Percentiles rank a stretch among this genome's conserved stretches.
Conservation (phyloP, 2,329 filamentous ascomycete genomes). For the Fusarium sp. region DNA sequence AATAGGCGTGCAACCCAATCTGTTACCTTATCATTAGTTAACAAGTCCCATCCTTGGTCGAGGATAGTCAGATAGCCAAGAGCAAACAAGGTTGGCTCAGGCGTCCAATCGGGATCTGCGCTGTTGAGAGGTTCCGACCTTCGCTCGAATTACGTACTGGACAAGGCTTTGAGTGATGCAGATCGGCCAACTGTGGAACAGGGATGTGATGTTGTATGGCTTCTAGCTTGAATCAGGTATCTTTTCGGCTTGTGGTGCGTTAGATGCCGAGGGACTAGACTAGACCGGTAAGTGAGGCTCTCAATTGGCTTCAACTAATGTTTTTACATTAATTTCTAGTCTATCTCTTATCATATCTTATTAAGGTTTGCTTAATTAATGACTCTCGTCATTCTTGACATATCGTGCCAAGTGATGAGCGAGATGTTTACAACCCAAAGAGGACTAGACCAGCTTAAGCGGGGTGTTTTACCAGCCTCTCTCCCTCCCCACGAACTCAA, state of each 20-base stretch:
- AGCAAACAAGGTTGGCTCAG: constrained; percentile 2
- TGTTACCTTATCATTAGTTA: constrained; percentile 39
- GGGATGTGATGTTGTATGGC: background rate
- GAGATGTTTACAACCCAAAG: background rate
- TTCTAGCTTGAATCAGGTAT: constrained; percentile 7
- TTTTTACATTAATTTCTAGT: too few species aligned
- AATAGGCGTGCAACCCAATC: constrained; percentile 17
- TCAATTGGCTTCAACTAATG: too few species aligned
- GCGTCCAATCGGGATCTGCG: constrained; percentile 9
- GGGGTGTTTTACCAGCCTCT: constrained; percentile 12
- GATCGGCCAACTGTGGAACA: constrained; percentile 15
- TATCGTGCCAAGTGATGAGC: constrained; percentile 3
- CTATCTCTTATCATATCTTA: too few species aligned
- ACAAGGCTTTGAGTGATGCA: background rate
- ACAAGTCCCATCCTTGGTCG: constrained; percentile 14
- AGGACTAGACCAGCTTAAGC: too few species aligned
- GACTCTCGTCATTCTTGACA: background rate
- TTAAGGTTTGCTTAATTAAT: background rate
- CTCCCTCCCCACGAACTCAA: constrained; percentile 5
- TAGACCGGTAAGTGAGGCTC: too few species aligned
- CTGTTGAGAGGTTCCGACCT: background rate
- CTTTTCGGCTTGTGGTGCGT: background rate
- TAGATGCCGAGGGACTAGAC: background rate
- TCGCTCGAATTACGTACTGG: constrained; percentile 26
- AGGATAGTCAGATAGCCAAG: constrained; percentile 18